Evolutionary conservation across 169 alveolate genomes (phyloP).

Genomic region (Plasmodium gallinaceum): DNA sequence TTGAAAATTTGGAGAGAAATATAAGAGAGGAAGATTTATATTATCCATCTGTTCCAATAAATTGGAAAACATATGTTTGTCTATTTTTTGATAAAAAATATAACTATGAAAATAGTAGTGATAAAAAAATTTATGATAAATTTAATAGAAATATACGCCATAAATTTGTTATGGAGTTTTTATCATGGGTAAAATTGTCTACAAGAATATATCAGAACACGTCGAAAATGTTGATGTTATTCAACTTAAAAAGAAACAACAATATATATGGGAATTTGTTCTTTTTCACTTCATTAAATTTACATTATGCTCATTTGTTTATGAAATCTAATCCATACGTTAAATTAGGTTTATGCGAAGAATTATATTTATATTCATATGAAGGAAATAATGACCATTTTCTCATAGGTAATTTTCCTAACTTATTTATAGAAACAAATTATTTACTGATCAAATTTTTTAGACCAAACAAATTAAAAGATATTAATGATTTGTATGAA

Average conservation of each 20-base stretch:
- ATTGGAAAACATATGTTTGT: slow-evolving; percentile 77
- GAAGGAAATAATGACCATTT: slow-evolving; percentile 75
- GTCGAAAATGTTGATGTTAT: slow-evolving; percentile 59
- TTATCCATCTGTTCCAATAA: slow-evolving; percentile 79
- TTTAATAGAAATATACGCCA: slow-evolving; percentile 75
- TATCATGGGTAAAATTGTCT: slow-evolving; percentile 80
- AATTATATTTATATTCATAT: slow-evolving; percentile 57
- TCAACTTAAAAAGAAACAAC: slow-evolving; percentile 48
- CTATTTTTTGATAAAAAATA: slow-evolving; percentile 69
- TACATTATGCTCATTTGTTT: slow-evolving; percentile 78
- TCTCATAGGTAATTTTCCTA: slow-evolving; percentile 71
- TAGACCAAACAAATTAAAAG: slow-evolving; percentile 18
- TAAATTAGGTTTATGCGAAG: slow-evolving; percentile 78
- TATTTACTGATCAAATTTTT: slow-evolving; percentile 46
- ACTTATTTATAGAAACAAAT: slow-evolving; percentile 39
- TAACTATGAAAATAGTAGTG: slow-evolving; percentile 41
- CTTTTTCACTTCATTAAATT: slow-evolving; percentile 76
- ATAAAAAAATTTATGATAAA: slow-evolving; percentile 23
- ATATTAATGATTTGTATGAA: slow-evolving; percentile 57
- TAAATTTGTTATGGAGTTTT: slow-evolving; percentile 50
- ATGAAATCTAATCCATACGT: slow-evolving; percentile 72
- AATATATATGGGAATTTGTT: slow-evolving; percentile 69
- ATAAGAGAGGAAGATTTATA: slow-evolving; percentile 78
- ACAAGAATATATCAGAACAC: slow-evolving; percentile 76
- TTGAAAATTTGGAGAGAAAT: slow-evolving; percentile 76